Conservation (phyloP, 108 stramenopile species). For the Chaetoceros tenuissimus region DNA sequence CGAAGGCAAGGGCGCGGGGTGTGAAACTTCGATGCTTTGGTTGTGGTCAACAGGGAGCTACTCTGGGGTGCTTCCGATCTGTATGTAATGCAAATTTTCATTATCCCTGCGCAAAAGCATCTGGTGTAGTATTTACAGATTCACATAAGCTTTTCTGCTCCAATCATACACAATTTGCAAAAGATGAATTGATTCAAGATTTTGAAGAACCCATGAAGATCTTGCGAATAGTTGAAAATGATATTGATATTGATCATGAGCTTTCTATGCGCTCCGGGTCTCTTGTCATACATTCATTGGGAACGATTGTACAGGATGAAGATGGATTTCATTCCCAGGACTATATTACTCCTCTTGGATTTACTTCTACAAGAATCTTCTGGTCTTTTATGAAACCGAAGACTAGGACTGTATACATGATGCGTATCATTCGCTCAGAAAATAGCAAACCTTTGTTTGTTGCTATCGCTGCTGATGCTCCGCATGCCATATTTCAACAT, state of each 20-base stretch:
- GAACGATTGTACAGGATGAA: slow-evolving; percentile 36
- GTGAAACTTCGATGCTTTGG: slow-evolving; percentile 60
- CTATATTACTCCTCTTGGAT: slow-evolving; percentile 49
- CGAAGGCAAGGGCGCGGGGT: slow-evolving; percentile 53
- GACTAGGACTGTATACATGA: slow-evolving; percentile 47
- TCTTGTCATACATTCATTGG: slow-evolving; percentile 44
- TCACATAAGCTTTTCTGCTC: slow-evolving; percentile 37
- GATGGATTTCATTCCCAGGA: slow-evolving; percentile 51
- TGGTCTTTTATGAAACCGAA: slow-evolving; percentile 42
- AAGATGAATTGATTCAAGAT: slow-evolving; percentile 22
- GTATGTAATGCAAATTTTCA: slow-evolving; percentile 53
- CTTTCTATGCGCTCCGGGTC: slow-evolving; percentile 37
- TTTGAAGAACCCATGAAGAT: slow-evolving; percentile 51
- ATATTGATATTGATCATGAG: slow-evolving; percentile 6
- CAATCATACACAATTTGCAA: slow-evolving; percentile 23
- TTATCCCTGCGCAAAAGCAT: slow-evolving; percentile 51
- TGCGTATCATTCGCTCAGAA: slow-evolving; percentile 26
- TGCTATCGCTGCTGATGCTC: slow-evolving; percentile 43
- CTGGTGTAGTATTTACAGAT: slow-evolving; percentile 44
- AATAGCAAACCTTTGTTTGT: slow-evolving; percentile 26
- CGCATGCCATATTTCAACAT: slow-evolving; percentile 17
- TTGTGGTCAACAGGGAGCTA: slow-evolving; percentile 58
- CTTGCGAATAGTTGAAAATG: slow-evolving; percentile 24
- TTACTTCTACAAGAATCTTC: slow-evolving; percentile 52
- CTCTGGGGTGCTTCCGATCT: slow-evolving; percentile 39